Evolutionary conservation across 2,329 filamentous ascomycete species (phyloP).

Genomic region (Fusarium tuaranense): DNA sequence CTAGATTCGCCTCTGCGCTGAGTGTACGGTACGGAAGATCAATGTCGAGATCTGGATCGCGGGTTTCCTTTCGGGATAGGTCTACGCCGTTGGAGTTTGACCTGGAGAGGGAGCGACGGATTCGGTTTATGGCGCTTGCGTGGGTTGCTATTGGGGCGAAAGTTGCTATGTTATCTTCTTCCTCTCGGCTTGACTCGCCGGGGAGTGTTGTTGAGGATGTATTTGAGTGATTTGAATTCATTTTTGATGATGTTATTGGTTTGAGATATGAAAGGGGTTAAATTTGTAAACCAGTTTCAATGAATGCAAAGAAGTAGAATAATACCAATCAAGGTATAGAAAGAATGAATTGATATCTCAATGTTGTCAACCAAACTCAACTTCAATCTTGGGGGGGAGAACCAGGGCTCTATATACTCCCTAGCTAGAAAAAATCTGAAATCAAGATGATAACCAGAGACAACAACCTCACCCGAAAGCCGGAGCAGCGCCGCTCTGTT

Average conservation of each 20-base stretch:
- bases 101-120: conserved; percentile 41
- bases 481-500: conserved; percentile 31
- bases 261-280: background rate
- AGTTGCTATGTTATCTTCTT: conserved; percentile 17
- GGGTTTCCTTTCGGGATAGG: conserved; percentile 48
- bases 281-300: background rate
- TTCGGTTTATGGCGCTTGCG: conserved; percentile 26
- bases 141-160: conserved; percentile 42
- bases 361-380: conserved; percentile 17
- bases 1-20: conserved; percentile 68
- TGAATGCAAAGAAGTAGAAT: background rate
- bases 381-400: no score
- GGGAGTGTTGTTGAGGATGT: conserved; percentile 36
- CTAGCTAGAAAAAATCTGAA: background rate
- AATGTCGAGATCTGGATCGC: conserved; percentile 58
- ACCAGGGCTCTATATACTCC: conserved; percentile 35
- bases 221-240: conserved; percentile 28
- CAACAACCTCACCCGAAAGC: conserved; percentile 26
- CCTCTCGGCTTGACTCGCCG: conserved; percentile 4
- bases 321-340: background rate
- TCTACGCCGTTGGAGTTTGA: conserved; percentile 11
- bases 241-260: background rate
- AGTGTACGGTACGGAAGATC: conserved; percentile 76
- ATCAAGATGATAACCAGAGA: background rate
- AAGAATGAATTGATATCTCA: conserved; percentile 19